These are phyloP conservation scores for Phoma herbarum DNA, from an alignment of 2,329 filamentous ascomycete species.

Conservation along the genomic window DNA sequence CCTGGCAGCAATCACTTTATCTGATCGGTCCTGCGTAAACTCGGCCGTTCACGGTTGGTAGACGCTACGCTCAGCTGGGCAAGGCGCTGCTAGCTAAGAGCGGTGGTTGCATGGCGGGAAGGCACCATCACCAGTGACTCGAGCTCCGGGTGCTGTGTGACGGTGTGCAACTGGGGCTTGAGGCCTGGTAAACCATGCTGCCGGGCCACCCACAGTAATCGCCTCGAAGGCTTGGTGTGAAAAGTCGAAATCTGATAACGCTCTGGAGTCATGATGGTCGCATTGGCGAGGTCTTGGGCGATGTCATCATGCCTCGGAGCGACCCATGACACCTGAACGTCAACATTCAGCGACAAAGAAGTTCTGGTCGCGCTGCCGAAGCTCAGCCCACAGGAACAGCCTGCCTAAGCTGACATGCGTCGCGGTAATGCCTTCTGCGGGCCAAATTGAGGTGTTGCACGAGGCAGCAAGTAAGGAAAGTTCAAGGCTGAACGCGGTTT, in stretches of 20 bases:
- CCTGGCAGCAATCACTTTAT: constrained; percentile 20
- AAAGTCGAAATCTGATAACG: constrained; percentile 18
- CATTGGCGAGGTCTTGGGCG: constrained; percentile 18
- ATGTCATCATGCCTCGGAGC: constrained; percentile 5
- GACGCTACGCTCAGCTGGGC: constrained; percentile 2
- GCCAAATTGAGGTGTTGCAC: constrained; percentile 5
- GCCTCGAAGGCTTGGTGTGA: constrained; percentile 1
- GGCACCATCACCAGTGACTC: constrained; percentile 6
- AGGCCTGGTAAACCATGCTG: not conserved
- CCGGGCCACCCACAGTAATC: not conserved
- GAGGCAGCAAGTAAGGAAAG: constrained; percentile 4
- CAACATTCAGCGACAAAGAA: not conserved
- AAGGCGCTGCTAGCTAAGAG: constrained; percentile 9
- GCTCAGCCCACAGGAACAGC: not conserved
- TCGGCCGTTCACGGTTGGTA: constrained; percentile 14
- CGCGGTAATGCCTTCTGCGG: not conserved
- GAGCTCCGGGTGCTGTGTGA: constrained; percentile 10
- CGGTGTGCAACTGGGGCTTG: constrained; percentile 8
- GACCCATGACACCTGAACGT: not conserved
- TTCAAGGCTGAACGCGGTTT: constrained; percentile 11
- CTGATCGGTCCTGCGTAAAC: constrained; percentile 19
- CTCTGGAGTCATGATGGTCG: not conserved
- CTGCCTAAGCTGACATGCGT: not conserved
- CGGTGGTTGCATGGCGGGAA: constrained; percentile 12
- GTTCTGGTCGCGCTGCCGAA: not conserved